Evolutionary conservation across 1,284 basidiomycete species (phyloP), one percentile per base, ranked within the genome.

Genomic region (Fomes fomentarius): DNA sequence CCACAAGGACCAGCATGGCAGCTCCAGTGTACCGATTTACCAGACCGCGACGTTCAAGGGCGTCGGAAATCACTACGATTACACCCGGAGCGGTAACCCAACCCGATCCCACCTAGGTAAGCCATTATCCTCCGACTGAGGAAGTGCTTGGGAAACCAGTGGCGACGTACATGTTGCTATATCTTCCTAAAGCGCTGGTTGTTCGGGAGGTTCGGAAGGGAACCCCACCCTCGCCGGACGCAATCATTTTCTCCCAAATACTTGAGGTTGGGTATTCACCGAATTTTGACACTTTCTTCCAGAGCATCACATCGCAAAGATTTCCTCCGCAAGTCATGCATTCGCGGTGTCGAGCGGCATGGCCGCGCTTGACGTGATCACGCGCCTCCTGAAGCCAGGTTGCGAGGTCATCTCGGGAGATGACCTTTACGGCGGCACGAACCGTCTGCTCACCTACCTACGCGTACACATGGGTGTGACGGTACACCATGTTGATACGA

Each of bases 11-110:
- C 96, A 98, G 75, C 93, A 96, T 71, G 95, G 94, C 37, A 89
- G 94, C 53, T 94, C 91, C 60, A 92, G 89, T 10, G 91, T 97
- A 0, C 97, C 97, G 19, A 98, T 99, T 72, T 99, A 99, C 76
- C 96, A 98, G 77, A 91, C 93, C 1, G 89, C 97, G 19, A 99
- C 97, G 1, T 99, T 99, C 85, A 99, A 99, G 76, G 97, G 97
- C 46, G 78, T 97, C 48, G 83, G 83, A 22, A 93, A 92, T 47
- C 82, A 89, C 65, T 98, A 94, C 70, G 97, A 99, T 74, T 99
- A 99, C 74, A 84, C 92, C 15, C 83, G 97, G 56, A 94, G 91
- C 64, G 97, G 97, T 26, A 99, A 99, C 74, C 97, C 97, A 1
- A 99, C 97, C 3, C 82, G 97, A 65, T 95, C 87, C 61, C 94